Base-by-base conservation (phyloP, 2,329 filamentous ascomycete genomes). In the Pseudomassariella vexata region DNA sequence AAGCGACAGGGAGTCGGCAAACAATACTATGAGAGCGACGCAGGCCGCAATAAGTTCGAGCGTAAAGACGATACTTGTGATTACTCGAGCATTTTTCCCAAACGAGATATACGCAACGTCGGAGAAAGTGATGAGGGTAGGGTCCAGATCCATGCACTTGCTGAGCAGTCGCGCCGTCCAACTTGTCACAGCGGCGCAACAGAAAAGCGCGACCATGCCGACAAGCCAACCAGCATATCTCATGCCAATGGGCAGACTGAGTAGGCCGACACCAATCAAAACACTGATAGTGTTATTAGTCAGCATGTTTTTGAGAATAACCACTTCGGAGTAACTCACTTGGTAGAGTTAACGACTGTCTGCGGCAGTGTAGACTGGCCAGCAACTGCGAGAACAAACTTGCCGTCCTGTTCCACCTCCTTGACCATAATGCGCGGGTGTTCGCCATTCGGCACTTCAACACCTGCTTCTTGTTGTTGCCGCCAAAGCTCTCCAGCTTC, bases 321-420 rank as follows among this genome's bases (percentile, higher is more conserved):
- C 8, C 6, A 19, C 16, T 35, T 19, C 17, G 5, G 20, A 11
- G 8, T 19, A 5, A 42, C 59, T 39, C 44, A 66, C 62, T 95
- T 95, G 54, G 90, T 90, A 3, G 87, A 94, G 60, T 98, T 98
- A 68, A 96, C 94, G 40, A 95, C 75, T 6, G 90, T 96, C 63
- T 96, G 90, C 1, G 88, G 88, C 11, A 96, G 69, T 1, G 90
- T 98, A n/a, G 87, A 94, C 62, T 94, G 88, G 23, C 90, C 90
- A 40, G 94, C 83, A 3, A 95, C 80, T 3, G 90, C 75, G 46
- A 90, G 75, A 35, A 95, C 77, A 28, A 90, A 75, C 50, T 82
- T 87, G 24, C 92, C 37, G 19, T 39, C 87, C 47, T 92, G 85
- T 53, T 94, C 85, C 9, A 95, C 74, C 56, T 89, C 84, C 62